Percentiles rank a stretch among this genome's conserved stretches.
Evolutionary conservation across 371 early-diverging fungal species (phyloP).

Genomic region (Mucor velutinosus): DNA sequence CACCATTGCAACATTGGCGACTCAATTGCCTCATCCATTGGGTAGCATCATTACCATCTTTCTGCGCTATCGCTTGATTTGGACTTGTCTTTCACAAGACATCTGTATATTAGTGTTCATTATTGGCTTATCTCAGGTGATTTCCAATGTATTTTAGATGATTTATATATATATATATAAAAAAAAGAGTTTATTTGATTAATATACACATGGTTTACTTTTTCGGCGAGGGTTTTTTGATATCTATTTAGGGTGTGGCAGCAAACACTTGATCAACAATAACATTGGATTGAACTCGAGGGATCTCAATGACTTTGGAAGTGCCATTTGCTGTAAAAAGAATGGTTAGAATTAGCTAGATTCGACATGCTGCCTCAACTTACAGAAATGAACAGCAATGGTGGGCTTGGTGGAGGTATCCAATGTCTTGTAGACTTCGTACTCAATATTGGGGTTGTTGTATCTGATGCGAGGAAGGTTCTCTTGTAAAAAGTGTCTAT

Average conservation of each 20-base stretch:
- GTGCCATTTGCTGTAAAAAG: constrained; percentile 38
- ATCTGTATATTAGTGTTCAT: constrained; percentile 58
- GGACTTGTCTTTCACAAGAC: constrained; percentile 60
- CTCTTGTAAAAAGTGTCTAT: constrained; percentile 63
- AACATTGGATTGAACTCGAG: constrained; percentile 52
- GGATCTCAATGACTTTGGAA: constrained; percentile 50
- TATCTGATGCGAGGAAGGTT: constrained; percentile 65
- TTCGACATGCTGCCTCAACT: not conserved
- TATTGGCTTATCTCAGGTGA: constrained; percentile 50
- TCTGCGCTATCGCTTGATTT: constrained; percentile 63
- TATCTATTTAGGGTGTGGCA: constrained; percentile 33
- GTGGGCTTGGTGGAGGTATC: constrained; percentile 52
- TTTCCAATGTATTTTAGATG: constrained; percentile 16
- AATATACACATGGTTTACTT: constrained; percentile 4
- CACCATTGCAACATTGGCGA: constrained; percentile 43
- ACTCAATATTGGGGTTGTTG: constrained; percentile 60
- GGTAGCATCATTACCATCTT: constrained; percentile 49
- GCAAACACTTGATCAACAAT: constrained; percentile 56
- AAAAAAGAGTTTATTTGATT: not conserved
- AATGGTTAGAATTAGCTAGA: not conserved
- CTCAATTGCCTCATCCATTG: constrained; percentile 58
- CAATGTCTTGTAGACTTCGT: constrained; percentile 52
- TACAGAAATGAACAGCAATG: constrained; percentile 64
- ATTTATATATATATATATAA: not conserved
- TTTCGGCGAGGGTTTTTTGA: not conserved